These are phyloP conservation scores for Planoprotostelium fungivorum DNA, from an alignment of 78 protist genomes.

Conservation along the genomic window DNA sequence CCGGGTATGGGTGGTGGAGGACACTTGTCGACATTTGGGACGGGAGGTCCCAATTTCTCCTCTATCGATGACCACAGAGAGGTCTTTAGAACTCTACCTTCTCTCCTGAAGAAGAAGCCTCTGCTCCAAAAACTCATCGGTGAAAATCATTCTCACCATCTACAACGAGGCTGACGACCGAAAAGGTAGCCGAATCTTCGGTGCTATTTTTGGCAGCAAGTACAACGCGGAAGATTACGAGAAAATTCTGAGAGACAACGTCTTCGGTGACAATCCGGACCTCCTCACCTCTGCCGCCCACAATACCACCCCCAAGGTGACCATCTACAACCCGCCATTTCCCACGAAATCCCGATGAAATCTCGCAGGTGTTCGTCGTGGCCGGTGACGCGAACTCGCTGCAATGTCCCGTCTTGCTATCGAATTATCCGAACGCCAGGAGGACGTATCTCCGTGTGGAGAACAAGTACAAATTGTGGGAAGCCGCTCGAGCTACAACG, in stretches of 20 bases:
- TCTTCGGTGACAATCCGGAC: background rate
- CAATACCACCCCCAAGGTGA: background rate
- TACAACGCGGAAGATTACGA: background rate
- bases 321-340: background rate
- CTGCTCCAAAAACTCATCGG: background rate
- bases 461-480: background rate
- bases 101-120: background rate
- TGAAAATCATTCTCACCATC: background rate
- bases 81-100: background rate
- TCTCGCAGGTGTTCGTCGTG: background rate
- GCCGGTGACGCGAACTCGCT: background rate
- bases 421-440: background rate
- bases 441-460: background rate
- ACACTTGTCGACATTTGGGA: no score
- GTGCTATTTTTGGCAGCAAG: background rate
- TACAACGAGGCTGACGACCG: background rate
- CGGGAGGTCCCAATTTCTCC: no score
- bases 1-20: no score
- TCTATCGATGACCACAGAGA: background rate
- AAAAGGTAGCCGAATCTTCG: background rate
- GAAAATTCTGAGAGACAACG: background rate
- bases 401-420: background rate
- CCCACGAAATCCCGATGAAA: background rate
- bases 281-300: background rate
- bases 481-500: background rate